Evolutionary conservation across 2,329 filamentous ascomycete species (phyloP).

Genomic region (Paecilomyces sp.): DNA sequence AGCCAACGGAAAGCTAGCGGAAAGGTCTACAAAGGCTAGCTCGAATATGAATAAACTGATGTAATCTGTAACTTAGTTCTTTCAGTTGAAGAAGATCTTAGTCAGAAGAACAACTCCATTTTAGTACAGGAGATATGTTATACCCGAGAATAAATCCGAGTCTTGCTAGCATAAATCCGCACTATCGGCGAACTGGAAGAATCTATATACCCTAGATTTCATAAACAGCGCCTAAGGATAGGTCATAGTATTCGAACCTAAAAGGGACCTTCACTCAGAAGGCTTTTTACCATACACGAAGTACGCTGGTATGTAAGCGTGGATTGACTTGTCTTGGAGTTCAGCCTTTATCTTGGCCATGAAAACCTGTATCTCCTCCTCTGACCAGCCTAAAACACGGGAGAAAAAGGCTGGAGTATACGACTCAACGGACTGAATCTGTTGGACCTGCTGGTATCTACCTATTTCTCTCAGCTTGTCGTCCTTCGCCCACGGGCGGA

Average conservation of each 20-base stretch:
- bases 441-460: neutral
- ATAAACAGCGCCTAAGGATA: too few species aligned
- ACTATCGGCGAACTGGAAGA: too few species aligned
- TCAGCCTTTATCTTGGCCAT: constrained; percentile 8
- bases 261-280: neutral
- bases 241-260: too few species aligned
- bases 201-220: too few species aligned
- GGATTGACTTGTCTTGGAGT: constrained; percentile 6
- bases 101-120: too few species aligned
- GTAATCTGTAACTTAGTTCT: too few species aligned
- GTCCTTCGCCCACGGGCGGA: neutral
- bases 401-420: neutral
- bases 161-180: too few species aligned
- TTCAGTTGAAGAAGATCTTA: too few species aligned
- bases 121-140: too few species aligned
- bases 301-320: neutral
- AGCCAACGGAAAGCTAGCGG: neutral
- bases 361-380: neutral
- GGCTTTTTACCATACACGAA: neutral
- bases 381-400: neutral
- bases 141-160: too few species aligned
- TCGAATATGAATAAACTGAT: neutral
- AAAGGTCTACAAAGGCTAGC: neutral
- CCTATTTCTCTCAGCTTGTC: neutral
- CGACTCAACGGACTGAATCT: neutral